Percentiles rank a stretch among this genome's conserved stretches.
These are phyloP conservation scores for Lignosus rhinocerotis DNA, from an alignment of 1,284 basidiomycete species.

Conservation along the genomic window DNA sequence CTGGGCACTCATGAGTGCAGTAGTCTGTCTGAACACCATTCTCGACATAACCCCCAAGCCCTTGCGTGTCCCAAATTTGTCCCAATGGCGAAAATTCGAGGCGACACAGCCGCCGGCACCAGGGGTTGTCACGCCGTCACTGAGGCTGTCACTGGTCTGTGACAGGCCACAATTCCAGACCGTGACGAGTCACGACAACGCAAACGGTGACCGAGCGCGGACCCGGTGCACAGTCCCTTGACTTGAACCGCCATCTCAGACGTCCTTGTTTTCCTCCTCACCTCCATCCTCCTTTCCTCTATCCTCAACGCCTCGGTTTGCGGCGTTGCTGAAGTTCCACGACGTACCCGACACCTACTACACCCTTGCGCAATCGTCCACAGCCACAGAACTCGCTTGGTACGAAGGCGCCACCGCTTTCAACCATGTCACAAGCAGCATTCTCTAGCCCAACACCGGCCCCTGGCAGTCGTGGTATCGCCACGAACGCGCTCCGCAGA, in stretches of 20 bases:
- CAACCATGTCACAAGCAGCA: constrained; percentile 35
- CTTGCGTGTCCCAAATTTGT: constrained; percentile 24
- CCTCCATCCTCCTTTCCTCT: constrained; percentile 1
- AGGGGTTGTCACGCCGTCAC: constrained; percentile 1
- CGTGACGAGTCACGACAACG: constrained; percentile 14
- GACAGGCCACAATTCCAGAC: constrained; percentile 6
- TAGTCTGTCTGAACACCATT: background rate
- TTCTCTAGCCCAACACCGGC: constrained; percentile 53
- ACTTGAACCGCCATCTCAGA: constrained; percentile 24
- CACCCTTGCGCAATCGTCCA: constrained; percentile 20
- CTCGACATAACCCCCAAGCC: background rate
- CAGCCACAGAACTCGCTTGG: constrained; percentile 15
- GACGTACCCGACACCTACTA: constrained; percentile 17
- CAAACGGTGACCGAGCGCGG: constrained; percentile 12
- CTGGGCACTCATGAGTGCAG: background rate
- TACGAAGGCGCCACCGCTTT: constrained; percentile 18
- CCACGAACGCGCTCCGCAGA: constrained; percentile 57
- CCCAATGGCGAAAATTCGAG: constrained; percentile 23
- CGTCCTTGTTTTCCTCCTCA: constrained; percentile 11
- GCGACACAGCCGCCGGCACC: constrained; percentile 24
- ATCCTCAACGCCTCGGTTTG: constrained; percentile 5
- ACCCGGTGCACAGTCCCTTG: constrained; percentile 16
- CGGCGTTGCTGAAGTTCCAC: constrained; percentile 14
- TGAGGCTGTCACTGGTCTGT: background rate
- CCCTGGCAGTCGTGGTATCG: constrained; percentile 54